These are phyloP conservation scores for Lepiota venenata DNA, from an alignment of 768 basidiomycete species.

Conservation along the genomic window DNA sequence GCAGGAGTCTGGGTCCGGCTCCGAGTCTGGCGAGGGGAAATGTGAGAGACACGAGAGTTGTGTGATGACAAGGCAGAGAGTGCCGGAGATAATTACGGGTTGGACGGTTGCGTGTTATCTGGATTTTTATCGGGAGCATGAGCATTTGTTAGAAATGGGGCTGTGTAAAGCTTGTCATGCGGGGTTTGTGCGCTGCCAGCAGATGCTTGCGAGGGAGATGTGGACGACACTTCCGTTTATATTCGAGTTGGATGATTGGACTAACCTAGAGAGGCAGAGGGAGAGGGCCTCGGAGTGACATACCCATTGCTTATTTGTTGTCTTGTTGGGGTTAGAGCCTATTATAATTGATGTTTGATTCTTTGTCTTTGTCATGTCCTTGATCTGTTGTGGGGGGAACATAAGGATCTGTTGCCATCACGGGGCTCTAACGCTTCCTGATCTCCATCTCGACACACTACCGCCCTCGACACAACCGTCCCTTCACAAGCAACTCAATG, in stretches of 20 bases:
- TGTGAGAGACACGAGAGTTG: conserved; percentile 17
- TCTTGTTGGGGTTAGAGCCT: background rate
- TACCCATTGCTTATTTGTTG: background rate
- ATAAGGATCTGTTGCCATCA: background rate
- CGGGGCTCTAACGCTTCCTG: background rate
- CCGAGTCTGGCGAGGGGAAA: conserved; percentile 8
- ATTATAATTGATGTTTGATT: background rate
- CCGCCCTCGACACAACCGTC: background rate
- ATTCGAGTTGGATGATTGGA: conserved; percentile 27
- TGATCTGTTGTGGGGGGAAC: background rate
- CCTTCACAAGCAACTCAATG: too few species aligned
- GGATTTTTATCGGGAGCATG: conserved; percentile 30
- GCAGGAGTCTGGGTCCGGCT: background rate
- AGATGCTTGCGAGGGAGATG: conserved; percentile 22
- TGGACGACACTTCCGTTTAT: conserved; percentile 28
- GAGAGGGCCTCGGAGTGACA: conserved; percentile 18
- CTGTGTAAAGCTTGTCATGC: conserved; percentile 22
- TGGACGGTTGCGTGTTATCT: conserved; percentile 30
- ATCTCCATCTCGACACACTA: background rate
- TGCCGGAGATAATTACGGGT: conserved; percentile 21
- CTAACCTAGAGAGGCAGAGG: conserved; percentile 21
- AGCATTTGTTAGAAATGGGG: conserved; percentile 15
- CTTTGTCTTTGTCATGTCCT: background rate
- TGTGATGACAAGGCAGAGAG: conserved; percentile 16
- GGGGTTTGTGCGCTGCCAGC: conserved; percentile 17